phyloP scores from a whole-genome alignment of 2,329 filamentous ascomycete species.

The Niveomyces coronatus region DNA sequence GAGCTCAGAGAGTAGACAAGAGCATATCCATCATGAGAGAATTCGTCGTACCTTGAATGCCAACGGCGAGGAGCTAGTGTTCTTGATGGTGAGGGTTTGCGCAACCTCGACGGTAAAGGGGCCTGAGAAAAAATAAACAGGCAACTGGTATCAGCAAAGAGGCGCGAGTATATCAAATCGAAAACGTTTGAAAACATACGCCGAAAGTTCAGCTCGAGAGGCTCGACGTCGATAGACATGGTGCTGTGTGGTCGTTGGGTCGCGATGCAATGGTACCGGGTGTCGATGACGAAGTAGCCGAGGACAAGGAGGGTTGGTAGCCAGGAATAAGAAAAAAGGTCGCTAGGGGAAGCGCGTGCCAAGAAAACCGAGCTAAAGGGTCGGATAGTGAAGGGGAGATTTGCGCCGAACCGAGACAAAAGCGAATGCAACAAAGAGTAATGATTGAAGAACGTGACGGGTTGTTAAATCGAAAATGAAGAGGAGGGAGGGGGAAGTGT shows the following conservation, averaged over 20 bases:
- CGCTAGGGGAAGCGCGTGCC: too few relatives aligned
- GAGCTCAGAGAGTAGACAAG: not conserved
- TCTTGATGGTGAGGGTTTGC: conserved; percentile 54
- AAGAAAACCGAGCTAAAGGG: too few relatives aligned
- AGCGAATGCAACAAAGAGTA: too few relatives aligned
- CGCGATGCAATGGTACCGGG: not conserved
- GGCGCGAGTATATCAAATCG: conserved; percentile 1
- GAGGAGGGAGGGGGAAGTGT: too few relatives aligned
- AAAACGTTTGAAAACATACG: conserved; percentile 48
- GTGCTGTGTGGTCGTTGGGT: conserved; percentile 20
- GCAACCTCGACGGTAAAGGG: conserved; percentile 58
- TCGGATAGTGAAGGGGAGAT: too few relatives aligned
- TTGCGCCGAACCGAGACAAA: too few relatives aligned
- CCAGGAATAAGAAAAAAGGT: conserved; percentile 1
- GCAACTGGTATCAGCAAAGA: conserved; percentile 8
- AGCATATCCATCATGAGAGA: not conserved
- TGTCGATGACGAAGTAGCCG: conserved; percentile 7
- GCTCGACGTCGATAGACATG: conserved; percentile 95
- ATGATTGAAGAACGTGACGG: too few relatives aligned
- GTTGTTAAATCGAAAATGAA: too few relatives aligned
- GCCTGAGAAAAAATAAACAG: conserved; percentile 30
- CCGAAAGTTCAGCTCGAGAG: conserved; percentile 83
- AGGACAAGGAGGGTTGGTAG: conserved; percentile 3
- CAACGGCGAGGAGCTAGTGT: conserved; percentile 50
- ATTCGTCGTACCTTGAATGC: conserved; percentile 54